Evolutionary conservation across 176 grass and related monocot species (phyloP), one percentile per base, ranked within the genome.

Genomic region (Microstegium vimineum): DNA sequence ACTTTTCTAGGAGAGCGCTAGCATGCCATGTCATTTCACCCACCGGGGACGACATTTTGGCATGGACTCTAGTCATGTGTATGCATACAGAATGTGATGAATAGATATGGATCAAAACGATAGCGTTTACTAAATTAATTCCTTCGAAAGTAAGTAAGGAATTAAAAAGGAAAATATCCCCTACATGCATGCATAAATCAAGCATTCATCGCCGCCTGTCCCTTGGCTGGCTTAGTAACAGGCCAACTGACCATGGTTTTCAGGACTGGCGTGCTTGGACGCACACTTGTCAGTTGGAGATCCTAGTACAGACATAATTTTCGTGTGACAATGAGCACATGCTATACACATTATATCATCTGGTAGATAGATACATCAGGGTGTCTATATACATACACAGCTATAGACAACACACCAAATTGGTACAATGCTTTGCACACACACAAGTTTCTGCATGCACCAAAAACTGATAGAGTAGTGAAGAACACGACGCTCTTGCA

Each of bases 191-290:
- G 34, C n/a, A 42, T 17, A 71, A 71, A 81, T 18, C 14, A 36
- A 71, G 66, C 15, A 2, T 2, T 26, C 25, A 7, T 1, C 23
- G 22, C 8, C 2, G 2, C 38, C 57, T 46, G 5, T 46, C 40
- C 34, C 16, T 6, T n/a, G 27, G 3, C 42, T 60, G 12, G 5
- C 2, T 17, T 3, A 5, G 66, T 72, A 71, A 71, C 26, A 5
- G 20, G 20, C 2, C 18, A 67, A 51, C 31, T 5, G 20, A 22
- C 42, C 69, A 63, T 26, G 20, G 26, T 45, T 82, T 73, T 6
- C 11, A 27, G 69, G 54, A 25, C 5, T 20, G 0, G 0, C 0
- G 0, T 0, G 0, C 1, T 30, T 1, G 14, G 69, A 32, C 34
- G 10, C 27, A 40, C 26, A 63, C 17, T 18, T 13, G 1, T 45